Percentiles rank a stretch among this genome's conserved stretches.
phyloP scores from a whole-genome alignment of 1,284 basidiomycete genomes.

The Tilletia horrida region DNA sequence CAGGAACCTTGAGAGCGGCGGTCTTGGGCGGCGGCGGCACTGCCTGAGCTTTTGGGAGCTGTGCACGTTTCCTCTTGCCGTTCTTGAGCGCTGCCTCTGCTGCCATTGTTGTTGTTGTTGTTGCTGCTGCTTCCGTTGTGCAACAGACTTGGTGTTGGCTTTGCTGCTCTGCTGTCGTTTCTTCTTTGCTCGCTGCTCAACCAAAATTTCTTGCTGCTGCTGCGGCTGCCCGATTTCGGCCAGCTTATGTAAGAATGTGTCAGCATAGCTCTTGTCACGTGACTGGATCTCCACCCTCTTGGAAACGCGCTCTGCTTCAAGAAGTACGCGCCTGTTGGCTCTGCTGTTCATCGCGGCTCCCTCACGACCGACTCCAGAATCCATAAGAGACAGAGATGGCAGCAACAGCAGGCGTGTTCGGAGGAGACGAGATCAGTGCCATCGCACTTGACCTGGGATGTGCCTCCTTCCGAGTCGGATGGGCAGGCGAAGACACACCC shows the following conservation, averaged over 20 bases:
- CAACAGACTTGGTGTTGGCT: too few species aligned
- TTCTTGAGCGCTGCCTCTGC: background rate
- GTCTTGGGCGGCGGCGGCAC: background rate
- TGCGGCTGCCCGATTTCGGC: too few species aligned
- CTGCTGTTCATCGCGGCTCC: background rate
- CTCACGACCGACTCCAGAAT: background rate
- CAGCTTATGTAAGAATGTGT: background rate
- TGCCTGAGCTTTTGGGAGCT: constrained; percentile 18
- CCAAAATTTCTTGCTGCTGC: too few species aligned
- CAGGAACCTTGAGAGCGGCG: too few species aligned
- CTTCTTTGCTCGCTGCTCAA: too few species aligned
- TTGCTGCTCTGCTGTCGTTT: too few species aligned
- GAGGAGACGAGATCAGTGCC: constrained; percentile 81
- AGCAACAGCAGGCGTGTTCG: constrained; percentile 51
- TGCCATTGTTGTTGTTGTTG: constrained; percentile 2
- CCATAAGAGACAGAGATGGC: background rate
- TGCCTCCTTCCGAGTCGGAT: constrained; percentile 80
- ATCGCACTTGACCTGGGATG: constrained; percentile 92
- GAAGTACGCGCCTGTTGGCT: background rate
- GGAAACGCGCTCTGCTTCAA: background rate
- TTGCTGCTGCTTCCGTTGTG: too few species aligned
- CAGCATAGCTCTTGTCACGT: too few species aligned
- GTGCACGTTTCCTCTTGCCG: constrained; percentile 20
- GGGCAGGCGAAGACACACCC: constrained; percentile 90
- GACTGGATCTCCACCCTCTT: background rate